These are phyloP conservation scores for Ustilago shanxiensis DNA, from an alignment of 1,284 basidiomycete species.

Conservation along the genomic window DNA sequence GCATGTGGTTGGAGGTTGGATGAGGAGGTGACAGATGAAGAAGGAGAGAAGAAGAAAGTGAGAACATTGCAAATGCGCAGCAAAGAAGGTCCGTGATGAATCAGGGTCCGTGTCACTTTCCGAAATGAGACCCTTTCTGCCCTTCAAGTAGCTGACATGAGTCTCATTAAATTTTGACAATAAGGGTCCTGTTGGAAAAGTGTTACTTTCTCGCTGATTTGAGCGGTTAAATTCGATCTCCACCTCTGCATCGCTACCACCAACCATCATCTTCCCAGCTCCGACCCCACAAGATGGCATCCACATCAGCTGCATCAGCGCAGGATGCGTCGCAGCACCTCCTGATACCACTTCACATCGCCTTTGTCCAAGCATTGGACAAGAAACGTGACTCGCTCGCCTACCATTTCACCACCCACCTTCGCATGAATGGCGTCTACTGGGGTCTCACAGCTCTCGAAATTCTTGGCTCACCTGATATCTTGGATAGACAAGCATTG, in stretches of 20 bases:
- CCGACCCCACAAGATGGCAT: not conserved
- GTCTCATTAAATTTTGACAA: constrained; percentile 29
- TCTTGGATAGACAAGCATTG: constrained; percentile 84
- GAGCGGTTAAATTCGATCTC: constrained; percentile 2
- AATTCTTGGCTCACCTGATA: constrained; percentile 82
- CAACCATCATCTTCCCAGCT: not conserved
- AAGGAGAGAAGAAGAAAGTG: not conserved
- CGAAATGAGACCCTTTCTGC: constrained; percentile 13
- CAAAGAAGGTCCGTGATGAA: constrained; percentile 13
- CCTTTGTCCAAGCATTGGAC: constrained; percentile 52
- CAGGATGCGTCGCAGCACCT: constrained; percentile 21
- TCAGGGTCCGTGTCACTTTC: constrained; percentile 11
- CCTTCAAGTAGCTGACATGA: not conserved
- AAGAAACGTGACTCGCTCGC: constrained; percentile 69
- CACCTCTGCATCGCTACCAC: not conserved
- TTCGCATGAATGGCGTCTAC: constrained; percentile 95
- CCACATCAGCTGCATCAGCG: not conserved
- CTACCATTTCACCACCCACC: constrained; percentile 92
- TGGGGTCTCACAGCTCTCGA: constrained; percentile 92
- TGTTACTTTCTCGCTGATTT: constrained; percentile 24
- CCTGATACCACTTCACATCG: constrained; percentile 43
- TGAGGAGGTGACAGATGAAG: too few relatives aligned
- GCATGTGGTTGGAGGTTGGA: constrained; percentile 3
- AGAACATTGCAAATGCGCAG: too few relatives aligned
- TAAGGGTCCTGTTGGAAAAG: constrained; percentile 34